These are phyloP conservation scores for Solanum clarkiae DNA, from an alignment of 257 asterid species.

Conservation along the genomic window DNA sequence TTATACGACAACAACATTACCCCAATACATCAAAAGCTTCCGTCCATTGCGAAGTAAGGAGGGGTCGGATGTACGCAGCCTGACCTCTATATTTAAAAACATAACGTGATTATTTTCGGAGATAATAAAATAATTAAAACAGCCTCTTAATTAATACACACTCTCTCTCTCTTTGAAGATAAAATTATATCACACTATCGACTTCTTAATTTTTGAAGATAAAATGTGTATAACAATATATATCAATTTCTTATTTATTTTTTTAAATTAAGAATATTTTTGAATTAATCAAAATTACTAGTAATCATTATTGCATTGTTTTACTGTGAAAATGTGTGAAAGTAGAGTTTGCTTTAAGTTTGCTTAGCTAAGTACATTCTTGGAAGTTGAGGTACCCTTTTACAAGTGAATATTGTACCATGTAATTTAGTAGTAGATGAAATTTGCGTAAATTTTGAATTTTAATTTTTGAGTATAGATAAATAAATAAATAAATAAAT, in stretches of 20 bases:
- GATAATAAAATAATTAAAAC: no score
- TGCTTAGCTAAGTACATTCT: background rate
- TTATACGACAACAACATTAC: no score
- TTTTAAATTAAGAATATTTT: background rate
- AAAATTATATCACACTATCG: no score
- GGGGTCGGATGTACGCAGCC: no score
- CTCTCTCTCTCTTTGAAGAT: no score
- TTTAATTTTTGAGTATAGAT: background rate
- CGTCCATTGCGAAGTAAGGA: no score
- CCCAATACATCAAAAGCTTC: no score
- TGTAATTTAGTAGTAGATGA: background rate
- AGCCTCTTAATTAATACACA: no score
- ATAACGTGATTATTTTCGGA: no score
- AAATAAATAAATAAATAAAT: background rate
- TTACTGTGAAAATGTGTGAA: background rate
- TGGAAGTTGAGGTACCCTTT: conserved; percentile 10
- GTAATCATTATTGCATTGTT: background rate
- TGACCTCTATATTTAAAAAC: no score
- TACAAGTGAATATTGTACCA: background rate
- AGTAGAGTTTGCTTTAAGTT: background rate
- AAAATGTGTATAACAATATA: background rate
- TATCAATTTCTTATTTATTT: background rate
- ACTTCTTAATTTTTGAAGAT: background rate
- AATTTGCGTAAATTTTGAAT: background rate
- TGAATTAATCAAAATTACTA: background rate